Evolutionary conservation across 345 rosid species (phyloP), one percentile per base, ranked within the genome.

Genomic region (Corchorus olitorius): DNA sequence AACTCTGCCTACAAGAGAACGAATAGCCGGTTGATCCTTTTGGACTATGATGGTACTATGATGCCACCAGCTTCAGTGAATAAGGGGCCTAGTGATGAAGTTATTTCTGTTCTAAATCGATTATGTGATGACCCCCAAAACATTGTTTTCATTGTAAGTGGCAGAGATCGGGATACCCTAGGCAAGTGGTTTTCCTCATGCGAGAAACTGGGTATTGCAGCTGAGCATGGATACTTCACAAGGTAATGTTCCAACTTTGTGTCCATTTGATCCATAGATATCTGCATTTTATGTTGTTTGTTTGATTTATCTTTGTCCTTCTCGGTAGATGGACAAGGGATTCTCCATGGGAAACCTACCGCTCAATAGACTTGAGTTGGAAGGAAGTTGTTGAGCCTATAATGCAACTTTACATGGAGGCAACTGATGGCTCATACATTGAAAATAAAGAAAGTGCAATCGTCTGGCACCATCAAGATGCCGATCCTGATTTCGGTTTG

Each of bases 11-110:
- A 93, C 73, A 86, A 68, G 65, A 81, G 34, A 14, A 81, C 92
- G 4, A 84, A 75, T 75, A 86, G 83, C 74, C 82, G 98, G 66
- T 81, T 92, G 82, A 91, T 93, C 67, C 82, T 93, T 22, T 78
- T 93, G 87, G 98, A 93, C 74, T 93, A 93, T 74, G 98, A 93
- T 80, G 98, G 98, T 12, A 93, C 98, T 0, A 84, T 91, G 87
- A 82, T 85, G 88, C 87, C 89, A 9, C 86, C 86, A 43, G 73
- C 71, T 49, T 81, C 86, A 41, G 84, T 88, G 39, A 88, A 89
- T 75, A 90, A 87, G 72, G 82, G 77, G 20, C 98, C 98, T 6
- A 87, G 88, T 65, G 8, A 54, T 11, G 77, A 83, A 56, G 91
- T 93, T 68, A 82, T 93, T 69, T 76, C 86, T 0, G 78, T 93